Conservation (phyloP, 306 rosid genomes). For the Castanopsis chinensis region DNA sequence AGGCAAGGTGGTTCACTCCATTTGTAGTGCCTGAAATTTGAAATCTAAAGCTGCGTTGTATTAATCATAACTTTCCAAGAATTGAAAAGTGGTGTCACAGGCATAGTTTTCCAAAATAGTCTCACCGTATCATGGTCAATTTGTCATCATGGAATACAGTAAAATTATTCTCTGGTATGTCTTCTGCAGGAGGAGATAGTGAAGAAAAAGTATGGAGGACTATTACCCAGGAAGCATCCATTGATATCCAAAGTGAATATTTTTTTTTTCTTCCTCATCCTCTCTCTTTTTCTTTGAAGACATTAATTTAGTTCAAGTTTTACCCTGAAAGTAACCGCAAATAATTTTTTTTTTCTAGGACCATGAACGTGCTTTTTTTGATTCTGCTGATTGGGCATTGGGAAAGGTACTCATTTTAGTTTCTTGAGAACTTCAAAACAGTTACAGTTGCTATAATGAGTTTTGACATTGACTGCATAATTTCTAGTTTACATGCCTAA, state of each 20-base stretch:
- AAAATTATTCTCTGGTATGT: conserved; percentile 19
- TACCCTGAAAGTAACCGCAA: conserved; percentile 14
- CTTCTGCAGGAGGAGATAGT: conserved; percentile 65
- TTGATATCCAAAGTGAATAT: conserved; percentile 82
- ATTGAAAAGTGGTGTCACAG: neutral
- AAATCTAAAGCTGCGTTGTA: neutral
- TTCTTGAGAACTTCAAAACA: conserved; percentile 6
- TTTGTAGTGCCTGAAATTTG: neutral
- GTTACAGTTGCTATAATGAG: neutral
- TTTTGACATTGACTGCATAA: conserved; percentile 2
- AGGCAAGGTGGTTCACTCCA: neutral
- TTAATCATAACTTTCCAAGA: conserved; percentile 18
- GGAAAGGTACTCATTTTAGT: conserved; percentile 65
- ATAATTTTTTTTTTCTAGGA: conserved; percentile 53
- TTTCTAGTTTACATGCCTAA: conserved; percentile 24
- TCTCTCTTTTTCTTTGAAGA: neutral
- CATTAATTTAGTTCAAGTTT: neutral
- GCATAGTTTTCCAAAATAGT: neutral
- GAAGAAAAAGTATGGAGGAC: conserved; percentile 92
- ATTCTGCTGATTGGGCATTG: conserved; percentile 99
- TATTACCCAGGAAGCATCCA: conserved; percentile 87
- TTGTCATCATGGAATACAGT: conserved; percentile 6
- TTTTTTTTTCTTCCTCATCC: conserved; percentile 7
- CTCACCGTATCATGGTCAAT: neutral
- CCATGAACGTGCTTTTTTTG: conserved; percentile 95